Conservation (phyloP, 345 rosid species). For the Pugionium dolabratum region DNA sequence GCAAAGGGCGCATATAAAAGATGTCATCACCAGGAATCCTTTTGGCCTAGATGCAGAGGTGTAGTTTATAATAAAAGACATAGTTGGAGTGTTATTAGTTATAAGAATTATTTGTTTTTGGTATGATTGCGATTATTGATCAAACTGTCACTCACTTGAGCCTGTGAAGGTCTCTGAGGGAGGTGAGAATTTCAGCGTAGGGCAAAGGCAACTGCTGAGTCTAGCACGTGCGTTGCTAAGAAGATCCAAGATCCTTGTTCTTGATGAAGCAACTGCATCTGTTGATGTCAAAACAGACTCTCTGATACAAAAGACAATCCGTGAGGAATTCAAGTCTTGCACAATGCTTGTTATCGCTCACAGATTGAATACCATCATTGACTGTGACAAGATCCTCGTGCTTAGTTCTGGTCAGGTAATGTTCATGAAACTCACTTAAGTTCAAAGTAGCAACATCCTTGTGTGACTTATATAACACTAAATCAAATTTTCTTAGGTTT, state of each 20-base stretch:
- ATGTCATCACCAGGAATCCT: slow-evolving; percentile 67
- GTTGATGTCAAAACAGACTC: slow-evolving; percentile 93
- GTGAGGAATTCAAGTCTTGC: slow-evolving; percentile 85
- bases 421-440: slow-evolving; percentile 13
- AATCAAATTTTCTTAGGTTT: slow-evolving; percentile 49
- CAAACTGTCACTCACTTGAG: slow-evolving; percentile 6
- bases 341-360: slow-evolving; percentile 92
- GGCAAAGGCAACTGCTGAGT: slow-evolving; percentile 91
- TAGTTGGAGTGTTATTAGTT: background rate
- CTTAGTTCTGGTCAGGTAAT: slow-evolving; percentile 86
- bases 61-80: background rate
- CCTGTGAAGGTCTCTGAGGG: slow-evolving; percentile 67
- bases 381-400: slow-evolving; percentile 74
- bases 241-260: slow-evolving; percentile 88
- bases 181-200: slow-evolving; percentile 93
- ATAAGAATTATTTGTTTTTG: background rate
- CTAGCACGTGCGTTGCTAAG: slow-evolving; percentile 86
- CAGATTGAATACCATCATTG: slow-evolving; percentile 82
- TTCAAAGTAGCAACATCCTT: background rate
- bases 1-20: slow-evolving; percentile 84
- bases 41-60: slow-evolving; percentile 82
- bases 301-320: slow-evolving; percentile 81
- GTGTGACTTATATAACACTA: background rate
- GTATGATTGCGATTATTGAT: slow-evolving; percentile 15
- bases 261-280: slow-evolving; percentile 95